A percentile compares a stretch with the other conserved stretches of the same genome.
These are phyloP conservation scores for Nakazawaea peltata DNA, from an alignment of 805 yeast genomes.

Conservation along the genomic window DNA sequence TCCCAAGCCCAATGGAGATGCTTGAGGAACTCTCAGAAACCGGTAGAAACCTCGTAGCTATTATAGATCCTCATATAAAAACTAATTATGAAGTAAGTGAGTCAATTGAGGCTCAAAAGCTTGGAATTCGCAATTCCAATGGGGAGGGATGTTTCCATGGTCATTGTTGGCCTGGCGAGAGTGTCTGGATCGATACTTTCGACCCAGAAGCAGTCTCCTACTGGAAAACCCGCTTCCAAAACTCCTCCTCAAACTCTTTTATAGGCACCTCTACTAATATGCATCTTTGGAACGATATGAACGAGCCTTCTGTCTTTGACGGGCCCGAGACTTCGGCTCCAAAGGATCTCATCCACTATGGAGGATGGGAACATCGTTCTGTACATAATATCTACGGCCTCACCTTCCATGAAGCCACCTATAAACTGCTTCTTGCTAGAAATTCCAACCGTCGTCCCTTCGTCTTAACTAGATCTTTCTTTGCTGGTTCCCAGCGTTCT, in stretches of 20 bases:
- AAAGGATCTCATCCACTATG: constrained; percentile 70
- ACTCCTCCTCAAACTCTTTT: constrained; percentile 31
- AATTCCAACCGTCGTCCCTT: constrained; percentile 64
- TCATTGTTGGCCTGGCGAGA: constrained; percentile 98
- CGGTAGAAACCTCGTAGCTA: constrained; percentile 74
- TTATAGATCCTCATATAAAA: constrained; percentile 90
- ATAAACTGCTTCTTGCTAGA: constrained; percentile 51
- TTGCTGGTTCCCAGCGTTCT: constrained; percentile 84
- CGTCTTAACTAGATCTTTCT: constrained; percentile 77
- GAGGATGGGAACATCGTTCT: constrained; percentile 84
- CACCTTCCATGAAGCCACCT: constrained; percentile 75
- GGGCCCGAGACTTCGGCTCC: constrained; percentile 95
- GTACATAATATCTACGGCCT: constrained; percentile 82
- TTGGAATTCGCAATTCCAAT: constrained; percentile 37
- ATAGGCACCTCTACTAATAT: constrained; percentile 52
- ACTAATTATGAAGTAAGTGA: constrained; percentile 60
- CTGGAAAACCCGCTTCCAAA: constrained; percentile 52
- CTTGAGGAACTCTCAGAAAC: constrained; percentile 54
- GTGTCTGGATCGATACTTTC: constrained; percentile 87
- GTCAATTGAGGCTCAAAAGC: constrained; percentile 28
- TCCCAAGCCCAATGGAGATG: constrained; percentile 72
- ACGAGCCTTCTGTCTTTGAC: constrained; percentile 89
- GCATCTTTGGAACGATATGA: constrained; percentile 96
- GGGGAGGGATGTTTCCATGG: constrained; percentile 55
- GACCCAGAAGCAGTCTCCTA: constrained; percentile 49